phyloP scores from a whole-genome alignment of 805 yeast genomes.

The Spathaspora arborariae region DNA sequence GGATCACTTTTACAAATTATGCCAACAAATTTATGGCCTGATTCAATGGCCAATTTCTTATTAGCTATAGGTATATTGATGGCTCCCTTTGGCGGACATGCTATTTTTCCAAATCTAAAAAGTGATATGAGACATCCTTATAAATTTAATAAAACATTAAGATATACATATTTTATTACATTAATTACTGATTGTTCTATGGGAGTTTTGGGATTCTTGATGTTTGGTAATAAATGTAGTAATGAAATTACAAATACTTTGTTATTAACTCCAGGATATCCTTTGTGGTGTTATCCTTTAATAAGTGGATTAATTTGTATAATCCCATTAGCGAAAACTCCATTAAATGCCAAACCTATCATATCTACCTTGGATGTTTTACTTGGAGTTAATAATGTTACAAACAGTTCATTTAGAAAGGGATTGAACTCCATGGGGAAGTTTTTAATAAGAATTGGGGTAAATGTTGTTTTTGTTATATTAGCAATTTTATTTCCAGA shows the following conservation, averaged over 20 bases:
- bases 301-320: constrained; percentile 72
- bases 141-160: constrained; percentile 51
- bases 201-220: constrained; percentile 61
- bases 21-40: constrained; percentile 68
- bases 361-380: constrained; percentile 63
- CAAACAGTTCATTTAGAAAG: constrained; percentile 7
- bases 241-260: constrained; percentile 53
- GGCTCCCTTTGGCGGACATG: constrained; percentile 86
- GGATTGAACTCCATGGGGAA: constrained; percentile 8
- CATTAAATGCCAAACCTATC: constrained; percentile 79
- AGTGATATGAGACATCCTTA: constrained; percentile 72
- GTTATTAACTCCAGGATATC: constrained; percentile 45
- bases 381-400: constrained; percentile 17
- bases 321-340: constrained; percentile 80
- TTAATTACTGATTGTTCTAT: constrained; percentile 57
- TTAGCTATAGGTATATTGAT: constrained; percentile 61
- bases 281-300: constrained; percentile 42
- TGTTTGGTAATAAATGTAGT: constrained; percentile 49
- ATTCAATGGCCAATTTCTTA: constrained; percentile 45
- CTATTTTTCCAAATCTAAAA: constrained; percentile 73
- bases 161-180: constrained; percentile 58
- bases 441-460: constrained; percentile 28
- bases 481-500: constrained; percentile 68
- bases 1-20: constrained; percentile 69
- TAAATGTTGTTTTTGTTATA: constrained; percentile 55